Base-by-base conservation (phyloP, 1,284 basidiomycete genomes). In the Cryptococcus sp. region DNA sequence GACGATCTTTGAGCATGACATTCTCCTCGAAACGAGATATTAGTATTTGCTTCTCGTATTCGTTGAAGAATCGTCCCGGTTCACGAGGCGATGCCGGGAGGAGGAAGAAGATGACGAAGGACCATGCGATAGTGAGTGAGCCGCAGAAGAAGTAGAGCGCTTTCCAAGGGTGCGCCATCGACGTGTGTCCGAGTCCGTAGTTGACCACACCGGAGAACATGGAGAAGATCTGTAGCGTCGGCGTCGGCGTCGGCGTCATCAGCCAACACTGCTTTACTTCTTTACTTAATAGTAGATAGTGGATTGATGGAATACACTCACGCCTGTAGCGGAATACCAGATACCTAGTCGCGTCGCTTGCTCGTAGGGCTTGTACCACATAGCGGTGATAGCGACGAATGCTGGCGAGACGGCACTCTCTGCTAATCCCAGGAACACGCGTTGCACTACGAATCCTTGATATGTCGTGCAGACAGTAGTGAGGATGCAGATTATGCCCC, bases 111-210 rank as follows among this genome's bases (percentile, higher is more conserved):
- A 82, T 62, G 20, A 81, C 65, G 23, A 79, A 61, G 2, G 80
- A 73, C 74, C 81, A 81, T 3, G 74, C 45, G 49, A 82, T 80
- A 6, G 81, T 83, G 45, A 80, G 55, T 6, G 71, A 65, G 2
- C 82, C 82, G n/a, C 79, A 80, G 50, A 81, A 81, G 55, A 80
- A 73, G 69, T 79, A 81, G 75, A 82, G 78, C 60, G 78, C 77
- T 67, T 82, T 81, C 82, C 82, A 83, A 0, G 79, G 74, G 19
- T 77, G 70, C 8, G 74, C 57, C 1, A 77, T 70, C 6, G 67
- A 66, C 0, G 70, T 71, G 11, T 76, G 74, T 0, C 79, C 80
- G 3, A 83, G 68, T 1, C 80, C 81, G 57, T 80, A 82, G 71
- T 82, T 82, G 65, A 83, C 72, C 19, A 81, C 65, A 10, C 81